Base-by-base conservation (phyloP, 257 asterid genomes). In the Penstemon davidsonii region DNA sequence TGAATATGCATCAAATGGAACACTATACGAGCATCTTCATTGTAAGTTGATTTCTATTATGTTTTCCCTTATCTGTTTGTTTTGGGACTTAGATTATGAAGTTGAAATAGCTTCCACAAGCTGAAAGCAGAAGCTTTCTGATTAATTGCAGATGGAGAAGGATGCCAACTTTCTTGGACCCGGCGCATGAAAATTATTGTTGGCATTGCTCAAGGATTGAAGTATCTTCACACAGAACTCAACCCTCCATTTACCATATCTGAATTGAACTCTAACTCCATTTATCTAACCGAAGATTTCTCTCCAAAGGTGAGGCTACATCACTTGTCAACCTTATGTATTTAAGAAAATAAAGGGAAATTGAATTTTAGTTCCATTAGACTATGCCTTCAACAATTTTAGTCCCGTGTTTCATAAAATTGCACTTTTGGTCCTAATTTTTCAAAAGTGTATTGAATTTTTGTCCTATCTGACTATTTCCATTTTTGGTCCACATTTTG, bases 1-100 rank as follows among this genome's bases (percentile, higher is more conserved):
- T 52, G 99, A 91, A 69, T 94, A 94, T 78, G 99, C 96, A 46
- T 88, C 96, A 33, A 94, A 94, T 40, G 98, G 99, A 49, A 89
- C 99, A 12, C 88, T 94, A 49, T 79, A 87, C 6, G 99, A 94
- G 83, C 98, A 94, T 78, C 96, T 94, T 75, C 98, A 91, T 46
- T 89, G 99, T 94, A 71, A 75, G 99, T 56, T 72, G 39, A 19
- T 70, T 12, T 55, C 50, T 46, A 36, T 9, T 54, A 9, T 10
- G 37, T 12, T 39, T 10, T 46, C 4, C 9, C 43, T 42, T 39
- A 7, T 8, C 43, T n/a, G 25, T 37, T 19, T 68, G 71, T 52
- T 70, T 18, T 66, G 13, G 8, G 47, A 57, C 9, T 55, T 25
- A 13, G 2, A 1, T 49, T 51, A 5, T 15, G n/a, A n/a, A n/a